phyloP scores from a whole-genome alignment of 208 protist genomes.

The Naegleria lovaniensis region DNA sequence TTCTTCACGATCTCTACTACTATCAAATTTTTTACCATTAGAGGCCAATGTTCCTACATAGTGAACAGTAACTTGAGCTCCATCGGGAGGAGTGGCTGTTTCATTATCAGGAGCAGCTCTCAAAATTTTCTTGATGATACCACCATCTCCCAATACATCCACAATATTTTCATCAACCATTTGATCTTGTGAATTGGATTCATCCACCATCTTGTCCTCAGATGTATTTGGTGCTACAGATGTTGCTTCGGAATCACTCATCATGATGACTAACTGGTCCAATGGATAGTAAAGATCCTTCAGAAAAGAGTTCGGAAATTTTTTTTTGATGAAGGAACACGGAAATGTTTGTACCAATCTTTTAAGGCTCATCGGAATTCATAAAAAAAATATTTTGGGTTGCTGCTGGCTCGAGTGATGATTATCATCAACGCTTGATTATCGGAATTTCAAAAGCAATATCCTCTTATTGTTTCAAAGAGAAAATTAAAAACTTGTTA shows the following conservation, averaged over 20 bases:
- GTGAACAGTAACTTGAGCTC: slow-evolving; percentile 54
- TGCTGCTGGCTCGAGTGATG: no score
- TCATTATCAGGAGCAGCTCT: not conserved
- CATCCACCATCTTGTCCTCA: not conserved
- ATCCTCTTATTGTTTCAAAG: no score
- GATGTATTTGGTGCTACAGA: not conserved
- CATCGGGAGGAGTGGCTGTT: not conserved
- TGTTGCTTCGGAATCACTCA: slow-evolving; percentile 64
- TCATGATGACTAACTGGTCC: slow-evolving; percentile 47
- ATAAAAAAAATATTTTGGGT: no score
- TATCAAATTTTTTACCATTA: slow-evolving; percentile 76
- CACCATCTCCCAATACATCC: not conserved
- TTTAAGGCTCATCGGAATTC: no score
- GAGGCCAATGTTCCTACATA: slow-evolving; percentile 72
- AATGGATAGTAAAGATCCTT: no score
- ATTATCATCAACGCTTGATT: no score
- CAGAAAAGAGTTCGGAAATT: no score
- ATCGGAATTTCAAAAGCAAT: no score
- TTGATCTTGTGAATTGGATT: no score
- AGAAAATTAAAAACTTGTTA: no score
- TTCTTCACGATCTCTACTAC: slow-evolving; percentile 64
- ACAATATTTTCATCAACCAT: not conserved
- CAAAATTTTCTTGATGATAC: not conserved
- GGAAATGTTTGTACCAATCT: no score
- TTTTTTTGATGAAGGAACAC: no score